These are phyloP conservation scores for Aleurites moluccanus DNA, from an alignment of 441 rosid species.

Conservation along the genomic window DNA sequence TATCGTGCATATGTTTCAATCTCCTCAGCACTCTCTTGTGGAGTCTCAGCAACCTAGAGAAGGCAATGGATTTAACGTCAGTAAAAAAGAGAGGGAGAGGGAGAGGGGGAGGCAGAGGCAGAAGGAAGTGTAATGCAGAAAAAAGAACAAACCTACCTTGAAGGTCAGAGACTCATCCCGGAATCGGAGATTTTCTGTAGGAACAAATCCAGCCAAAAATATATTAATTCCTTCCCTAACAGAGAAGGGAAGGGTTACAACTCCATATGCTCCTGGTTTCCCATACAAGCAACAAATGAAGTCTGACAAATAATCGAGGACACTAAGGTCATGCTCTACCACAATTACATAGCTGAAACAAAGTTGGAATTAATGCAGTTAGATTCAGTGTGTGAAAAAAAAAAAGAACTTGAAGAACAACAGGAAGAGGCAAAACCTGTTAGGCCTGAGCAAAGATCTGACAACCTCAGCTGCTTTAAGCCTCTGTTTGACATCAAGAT, in stretches of 20 bases:
- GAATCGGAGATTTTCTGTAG: slow-evolving; percentile 89
- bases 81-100: not conserved
- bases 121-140: not conserved
- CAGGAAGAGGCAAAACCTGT: slow-evolving; percentile 50
- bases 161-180: slow-evolving; percentile 90
- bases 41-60: slow-evolving; percentile 92
- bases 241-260: slow-evolving; percentile 95
- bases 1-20: slow-evolving; percentile 90
- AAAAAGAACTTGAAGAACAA: slow-evolving; percentile 6
- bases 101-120: not conserved
- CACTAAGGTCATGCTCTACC: slow-evolving; percentile 98
- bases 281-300: slow-evolving; percentile 97
- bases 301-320: slow-evolving; percentile 92
- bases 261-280: slow-evolving; percentile 97
- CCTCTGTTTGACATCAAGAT: slow-evolving; percentile 97
- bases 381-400: slow-evolving; percentile 5
- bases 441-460: slow-evolving; percentile 83
- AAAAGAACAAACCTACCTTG: slow-evolving; percentile 49
- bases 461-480: slow-evolving; percentile 96
- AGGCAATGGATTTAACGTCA: slow-evolving; percentile 19
- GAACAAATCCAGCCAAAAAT: slow-evolving; percentile 95
- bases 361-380: slow-evolving; percentile 8
- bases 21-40: slow-evolving; percentile 87
- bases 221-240: slow-evolving; percentile 97
- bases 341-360: slow-evolving; percentile 88